Evolutionary conservation across 2,329 filamentous ascomycete species (phyloP).

Genomic region (Fusarium buharicum): DNA sequence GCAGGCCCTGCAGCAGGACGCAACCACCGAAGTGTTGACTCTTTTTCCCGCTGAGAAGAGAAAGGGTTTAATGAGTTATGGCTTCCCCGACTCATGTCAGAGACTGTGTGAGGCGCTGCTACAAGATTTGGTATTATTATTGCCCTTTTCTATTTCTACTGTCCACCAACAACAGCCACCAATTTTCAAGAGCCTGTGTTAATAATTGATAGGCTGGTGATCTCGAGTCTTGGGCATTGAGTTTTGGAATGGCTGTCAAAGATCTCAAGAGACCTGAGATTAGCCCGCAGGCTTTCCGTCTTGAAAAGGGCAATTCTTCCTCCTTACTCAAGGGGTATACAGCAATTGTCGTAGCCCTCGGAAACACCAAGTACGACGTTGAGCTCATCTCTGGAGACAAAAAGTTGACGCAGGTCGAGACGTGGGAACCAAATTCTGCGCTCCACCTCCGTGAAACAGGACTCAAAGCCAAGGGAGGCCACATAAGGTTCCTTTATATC

Average conservation of each 20-base stretch:
- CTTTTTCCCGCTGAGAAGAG: constrained; percentile 42
- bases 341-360: constrained; percentile 41
- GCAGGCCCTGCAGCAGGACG: constrained; percentile 42
- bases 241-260: constrained; percentile 40
- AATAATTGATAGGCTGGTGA: constrained; percentile 33
- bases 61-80: constrained; percentile 41
- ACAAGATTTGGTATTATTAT: constrained; percentile 36
- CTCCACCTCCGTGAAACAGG: constrained; percentile 43
- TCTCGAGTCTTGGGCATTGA: constrained; percentile 40
- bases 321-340: constrained; percentile 43
- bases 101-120: constrained; percentile 39
- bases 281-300: constrained; percentile 42
- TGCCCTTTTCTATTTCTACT: constrained; percentile 10
- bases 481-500: constrained; percentile 44
- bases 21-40: constrained; percentile 42
- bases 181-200: constrained; percentile 7
- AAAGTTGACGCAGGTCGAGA: constrained; percentile 35
- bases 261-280: constrained; percentile 41
- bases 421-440: constrained; percentile 38
- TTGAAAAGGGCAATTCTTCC: constrained; percentile 44
- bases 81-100: constrained; percentile 40
- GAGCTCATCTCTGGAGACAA: constrained; percentile 42
- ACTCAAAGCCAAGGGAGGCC: constrained; percentile 39
- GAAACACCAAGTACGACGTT: constrained; percentile 42
- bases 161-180: background rate